These are phyloP conservation scores for Huntiella omanensis DNA, from an alignment of 2,329 filamentous ascomycete genomes.

Conservation along the genomic window DNA sequence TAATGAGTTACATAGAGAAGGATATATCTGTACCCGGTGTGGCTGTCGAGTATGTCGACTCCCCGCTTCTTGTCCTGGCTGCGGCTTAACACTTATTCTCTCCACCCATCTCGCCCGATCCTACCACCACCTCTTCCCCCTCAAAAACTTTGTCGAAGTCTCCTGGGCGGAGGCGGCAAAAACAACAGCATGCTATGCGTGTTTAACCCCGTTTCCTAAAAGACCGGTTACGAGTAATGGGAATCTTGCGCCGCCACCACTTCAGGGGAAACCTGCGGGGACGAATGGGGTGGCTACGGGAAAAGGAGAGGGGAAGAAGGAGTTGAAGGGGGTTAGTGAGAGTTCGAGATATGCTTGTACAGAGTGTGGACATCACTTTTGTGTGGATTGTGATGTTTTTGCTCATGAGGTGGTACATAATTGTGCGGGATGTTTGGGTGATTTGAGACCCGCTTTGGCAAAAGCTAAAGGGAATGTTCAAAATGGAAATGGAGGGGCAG, in stretches of 20 bases:
- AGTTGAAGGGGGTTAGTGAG: constrained; percentile 53
- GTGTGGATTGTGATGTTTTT: constrained; percentile 94
- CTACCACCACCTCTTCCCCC: constrained; percentile 80
- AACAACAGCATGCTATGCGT: constrained; percentile 57
- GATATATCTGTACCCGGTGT: constrained; percentile 83
- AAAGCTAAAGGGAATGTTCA: constrained; percentile 10
- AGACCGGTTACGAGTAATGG: constrained; percentile 14
- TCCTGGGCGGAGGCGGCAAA: constrained; percentile 53
- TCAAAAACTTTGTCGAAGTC: constrained; percentile 82
- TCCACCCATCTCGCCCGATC: constrained; percentile 86
- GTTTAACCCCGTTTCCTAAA: constrained; percentile 52
- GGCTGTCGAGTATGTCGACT: constrained; percentile 73
- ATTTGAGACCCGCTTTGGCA: constrained; percentile 18
- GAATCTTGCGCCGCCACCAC: neutral
- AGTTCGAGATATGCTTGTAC: constrained; percentile 77
- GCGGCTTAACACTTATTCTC: constrained; percentile 78
- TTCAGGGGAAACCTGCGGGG: neutral
- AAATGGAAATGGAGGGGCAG: constrained; percentile 1
- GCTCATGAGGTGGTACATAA: constrained; percentile 90
- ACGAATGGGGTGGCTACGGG: neutral
- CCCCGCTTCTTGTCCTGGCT: constrained; percentile 79
- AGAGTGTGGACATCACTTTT: constrained; percentile 80
- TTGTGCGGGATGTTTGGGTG: constrained; percentile 70
- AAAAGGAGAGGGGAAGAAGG: constrained; percentile 8
- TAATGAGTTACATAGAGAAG: constrained; percentile 60